Conservation (phyloP, 192 early-diverging fungal species). For the Gigaspora rosea region DNA sequence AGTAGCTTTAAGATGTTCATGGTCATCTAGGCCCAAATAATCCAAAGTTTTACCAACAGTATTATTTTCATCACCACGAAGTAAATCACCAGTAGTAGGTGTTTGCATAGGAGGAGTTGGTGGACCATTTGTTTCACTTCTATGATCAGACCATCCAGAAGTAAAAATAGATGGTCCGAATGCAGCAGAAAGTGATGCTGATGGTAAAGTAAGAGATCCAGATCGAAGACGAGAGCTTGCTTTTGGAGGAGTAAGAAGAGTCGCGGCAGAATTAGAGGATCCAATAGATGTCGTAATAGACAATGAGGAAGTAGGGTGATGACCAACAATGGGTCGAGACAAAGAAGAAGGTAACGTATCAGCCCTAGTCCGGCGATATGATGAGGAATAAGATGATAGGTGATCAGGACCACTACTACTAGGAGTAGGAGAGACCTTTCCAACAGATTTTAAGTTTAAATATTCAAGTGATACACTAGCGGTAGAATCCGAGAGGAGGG, state of each 20-base stretch:
- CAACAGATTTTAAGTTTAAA: slow-evolving; percentile 24
- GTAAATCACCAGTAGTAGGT: slow-evolving; percentile 49
- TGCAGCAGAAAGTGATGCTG: slow-evolving; percentile 51
- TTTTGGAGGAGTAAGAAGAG: slow-evolving; percentile 42
- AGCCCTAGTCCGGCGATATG: slow-evolving; percentile 48
- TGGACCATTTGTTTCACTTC: slow-evolving; percentile 34
- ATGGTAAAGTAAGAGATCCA: slow-evolving; percentile 56
- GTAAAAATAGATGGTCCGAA: slow-evolving; percentile 65
- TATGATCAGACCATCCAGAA: slow-evolving; percentile 52
- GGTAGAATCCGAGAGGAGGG: slow-evolving; percentile 26
- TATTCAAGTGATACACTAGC: slow-evolving; percentile 13
- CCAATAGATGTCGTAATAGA: slow-evolving; percentile 27
- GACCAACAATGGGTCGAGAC: slow-evolving; percentile 16
- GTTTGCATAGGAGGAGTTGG: slow-evolving; percentile 49
- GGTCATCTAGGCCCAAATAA: slow-evolving; percentile 71
- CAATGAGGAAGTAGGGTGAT: slow-evolving; percentile 33
- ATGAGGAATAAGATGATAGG: slow-evolving; percentile 30
- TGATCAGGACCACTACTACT: slow-evolving; percentile 17
- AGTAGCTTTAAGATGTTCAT: slow-evolving; percentile 38
- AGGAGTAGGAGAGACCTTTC: slow-evolving; percentile 10
- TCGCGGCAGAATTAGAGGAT: slow-evolving; percentile 32
- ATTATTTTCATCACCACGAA: slow-evolving; percentile 56
- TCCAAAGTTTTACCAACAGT: slow-evolving; percentile 66
- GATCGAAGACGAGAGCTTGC: slow-evolving; percentile 51
- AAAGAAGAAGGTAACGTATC: slow-evolving; percentile 50